Evolutionary conservation across 2,329 filamentous ascomycete genomes (phyloP).

Genomic region (Arthrobotrys conoides): DNA sequence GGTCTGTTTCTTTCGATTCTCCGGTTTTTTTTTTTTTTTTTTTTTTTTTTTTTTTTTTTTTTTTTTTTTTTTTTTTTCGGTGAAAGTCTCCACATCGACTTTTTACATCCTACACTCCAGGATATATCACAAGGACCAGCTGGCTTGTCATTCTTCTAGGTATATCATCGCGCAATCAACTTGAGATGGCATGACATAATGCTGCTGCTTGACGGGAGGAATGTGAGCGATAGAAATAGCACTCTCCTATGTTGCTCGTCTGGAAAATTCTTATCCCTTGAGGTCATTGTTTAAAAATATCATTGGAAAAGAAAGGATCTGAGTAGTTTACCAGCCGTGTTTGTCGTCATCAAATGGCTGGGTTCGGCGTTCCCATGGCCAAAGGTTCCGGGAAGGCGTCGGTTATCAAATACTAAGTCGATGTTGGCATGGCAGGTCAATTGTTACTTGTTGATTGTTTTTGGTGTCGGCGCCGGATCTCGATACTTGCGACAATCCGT

Average conservation of each 20-base stretch:
- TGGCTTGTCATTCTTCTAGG: slow-evolving; percentile 16
- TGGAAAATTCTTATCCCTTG: slow-evolving; percentile 30
- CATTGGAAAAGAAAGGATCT: slow-evolving; percentile 14
- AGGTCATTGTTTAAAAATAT: slow-evolving; percentile 21
- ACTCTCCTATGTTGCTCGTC: slow-evolving; percentile 2
- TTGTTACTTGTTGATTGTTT: slow-evolving; percentile 26
- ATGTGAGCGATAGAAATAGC: slow-evolving; percentile 16
- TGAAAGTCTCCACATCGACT: slow-evolving; percentile 20
- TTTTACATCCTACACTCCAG: slow-evolving; percentile 13
- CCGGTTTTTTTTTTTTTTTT: too few species aligned
- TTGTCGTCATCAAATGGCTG: slow-evolving; percentile 33
- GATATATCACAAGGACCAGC: slow-evolving; percentile 13
- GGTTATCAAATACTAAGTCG: neutral
- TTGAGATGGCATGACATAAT: slow-evolving; percentile 35
- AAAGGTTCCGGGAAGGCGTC: slow-evolving; percentile 9
- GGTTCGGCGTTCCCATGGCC: slow-evolving; percentile 10
- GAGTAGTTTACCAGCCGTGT: slow-evolving; percentile 38
- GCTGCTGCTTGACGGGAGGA: slow-evolving; percentile 1
- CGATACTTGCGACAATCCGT: slow-evolving; percentile 18
- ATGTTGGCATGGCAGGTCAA: slow-evolving; percentile 22
- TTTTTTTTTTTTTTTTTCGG: slow-evolving; percentile 6
- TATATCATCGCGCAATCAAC: slow-evolving; percentile 28
- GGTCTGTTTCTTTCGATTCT: neutral
- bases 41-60: too few species aligned
- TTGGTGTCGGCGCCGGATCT: neutral